A percentile compares a stretch with the other conserved stretches of the same genome.
These are phyloP conservation scores for Rhodotorula sp. DNA, from an alignment of 1,284 basidiomycete species.

Conservation along the genomic window DNA sequence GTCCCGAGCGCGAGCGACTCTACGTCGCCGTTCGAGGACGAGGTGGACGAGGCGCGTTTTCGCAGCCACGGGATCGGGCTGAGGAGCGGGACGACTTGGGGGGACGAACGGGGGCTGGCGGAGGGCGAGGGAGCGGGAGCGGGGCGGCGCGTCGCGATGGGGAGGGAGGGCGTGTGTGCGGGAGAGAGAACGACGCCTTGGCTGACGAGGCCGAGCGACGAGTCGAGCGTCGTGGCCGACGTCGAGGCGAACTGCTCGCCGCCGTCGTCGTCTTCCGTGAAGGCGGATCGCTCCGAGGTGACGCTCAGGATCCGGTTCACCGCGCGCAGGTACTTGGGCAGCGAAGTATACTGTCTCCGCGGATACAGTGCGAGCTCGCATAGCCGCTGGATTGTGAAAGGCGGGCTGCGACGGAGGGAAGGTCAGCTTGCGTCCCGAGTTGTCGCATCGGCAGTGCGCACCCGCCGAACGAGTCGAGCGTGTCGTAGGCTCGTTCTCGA, in stretches of 20 bases:
- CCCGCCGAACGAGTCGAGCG: conserved; percentile 31
- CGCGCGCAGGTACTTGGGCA: conserved; percentile 89
- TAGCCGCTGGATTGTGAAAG: conserved; percentile 89
- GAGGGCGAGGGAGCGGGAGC: conserved; percentile 8
- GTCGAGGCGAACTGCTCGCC: conserved; percentile 21
- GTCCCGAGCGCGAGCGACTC: neutral
- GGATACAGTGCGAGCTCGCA: conserved; percentile 80
- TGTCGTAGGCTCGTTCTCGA: conserved; percentile 43
- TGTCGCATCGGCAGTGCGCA: neutral
- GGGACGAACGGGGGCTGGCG: conserved; percentile 19
- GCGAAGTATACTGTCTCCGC: conserved; percentile 67
- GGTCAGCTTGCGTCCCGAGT: neutral
- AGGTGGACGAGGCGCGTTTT: neutral
- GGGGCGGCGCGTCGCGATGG: conserved; percentile 10
- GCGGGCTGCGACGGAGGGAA: conserved; percentile 55
- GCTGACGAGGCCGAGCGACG: conserved; percentile 19
- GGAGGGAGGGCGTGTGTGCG: conserved; percentile 3
- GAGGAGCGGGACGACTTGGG: conserved; percentile 37
- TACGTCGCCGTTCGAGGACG: conserved; percentile 11
- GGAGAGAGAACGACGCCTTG: conserved; percentile 13
- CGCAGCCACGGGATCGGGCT: conserved; percentile 41
- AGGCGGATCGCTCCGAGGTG: conserved; percentile 59
- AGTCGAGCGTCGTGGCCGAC: conserved; percentile 21
- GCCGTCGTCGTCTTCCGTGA: conserved; percentile 31
- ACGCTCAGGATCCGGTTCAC: conserved; percentile 82